Conservation (phyloP, 495 filamentous ascomycete genomes). For the Xylona heveae region DNA sequence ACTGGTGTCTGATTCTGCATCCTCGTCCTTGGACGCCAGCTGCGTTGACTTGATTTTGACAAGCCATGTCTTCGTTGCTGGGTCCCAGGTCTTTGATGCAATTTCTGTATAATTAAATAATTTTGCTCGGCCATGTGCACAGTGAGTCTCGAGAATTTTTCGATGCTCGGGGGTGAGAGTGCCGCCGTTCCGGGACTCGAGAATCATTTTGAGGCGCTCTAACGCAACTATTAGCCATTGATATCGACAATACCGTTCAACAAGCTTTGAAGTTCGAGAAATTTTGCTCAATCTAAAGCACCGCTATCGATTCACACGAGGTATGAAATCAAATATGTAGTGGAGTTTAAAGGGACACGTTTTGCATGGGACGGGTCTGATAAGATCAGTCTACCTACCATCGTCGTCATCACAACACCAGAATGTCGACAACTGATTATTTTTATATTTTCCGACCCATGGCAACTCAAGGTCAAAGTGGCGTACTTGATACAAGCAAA, state of each 20-base stretch:
- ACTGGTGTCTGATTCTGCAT: too few species aligned
- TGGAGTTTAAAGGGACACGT: background rate
- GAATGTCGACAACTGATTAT: constrained; percentile 37
- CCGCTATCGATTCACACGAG: too few species aligned
- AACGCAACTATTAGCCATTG: too few species aligned
- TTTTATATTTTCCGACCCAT: constrained; percentile 50
- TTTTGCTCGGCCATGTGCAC: constrained; percentile 22
- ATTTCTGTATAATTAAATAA: constrained; percentile 18
- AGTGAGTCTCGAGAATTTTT: constrained; percentile 29
- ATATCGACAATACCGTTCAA: too few species aligned
- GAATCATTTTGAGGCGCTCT: constrained; percentile 35
- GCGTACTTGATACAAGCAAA: constrained; percentile 19
- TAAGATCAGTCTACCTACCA: too few species aligned
- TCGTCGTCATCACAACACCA: constrained; percentile 37
- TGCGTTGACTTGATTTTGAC: too few species aligned
- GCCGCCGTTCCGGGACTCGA: constrained; percentile 34
- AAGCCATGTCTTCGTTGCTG: constrained; percentile 26
- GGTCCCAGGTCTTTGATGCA: constrained; percentile 23
- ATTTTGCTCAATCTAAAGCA: too few species aligned
- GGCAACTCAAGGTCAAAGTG: constrained; percentile 39
- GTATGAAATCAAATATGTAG: too few species aligned
- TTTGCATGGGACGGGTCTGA: background rate
- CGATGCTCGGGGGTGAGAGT: constrained; percentile 36
- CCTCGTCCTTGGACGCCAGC: too few species aligned
- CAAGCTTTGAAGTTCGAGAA: too few species aligned